These are phyloP conservation scores for Hypoxylon sp. DNA, from an alignment of 2,329 filamentous ascomycete species.

Conservation along the genomic window DNA sequence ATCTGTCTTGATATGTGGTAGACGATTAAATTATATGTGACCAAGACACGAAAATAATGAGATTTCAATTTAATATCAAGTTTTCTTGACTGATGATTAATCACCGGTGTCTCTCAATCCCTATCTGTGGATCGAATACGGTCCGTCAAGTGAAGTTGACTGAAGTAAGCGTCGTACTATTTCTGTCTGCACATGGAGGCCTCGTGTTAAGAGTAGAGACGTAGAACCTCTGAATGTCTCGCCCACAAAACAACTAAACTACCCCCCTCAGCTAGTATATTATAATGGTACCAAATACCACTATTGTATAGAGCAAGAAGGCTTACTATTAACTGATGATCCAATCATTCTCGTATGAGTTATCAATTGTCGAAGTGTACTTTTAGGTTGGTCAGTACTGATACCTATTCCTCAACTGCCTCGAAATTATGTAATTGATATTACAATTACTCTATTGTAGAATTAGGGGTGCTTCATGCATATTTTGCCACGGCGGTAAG, in stretches of 20 bases:
- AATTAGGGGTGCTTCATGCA: no score
- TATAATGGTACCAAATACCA: background rate
- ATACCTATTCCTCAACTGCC: no score
- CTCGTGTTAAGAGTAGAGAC: background rate
- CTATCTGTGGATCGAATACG: background rate
- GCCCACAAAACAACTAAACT: background rate
- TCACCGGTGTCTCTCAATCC: conserved; percentile 5
- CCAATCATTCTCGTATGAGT: no score
- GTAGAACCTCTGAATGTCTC: background rate
- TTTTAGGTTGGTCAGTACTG: no score
- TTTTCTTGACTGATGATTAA: background rate
- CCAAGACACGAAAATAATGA: conserved; percentile 22
- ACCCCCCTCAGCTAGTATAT: no score
- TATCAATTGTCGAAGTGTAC: no score
- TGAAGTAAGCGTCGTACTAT: background rate
- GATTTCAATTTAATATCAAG: background rate
- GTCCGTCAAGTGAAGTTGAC: background rate
- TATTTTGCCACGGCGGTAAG: no score
- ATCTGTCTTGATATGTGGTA: conserved; percentile 25
- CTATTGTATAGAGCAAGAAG: background rate
- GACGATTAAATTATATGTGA: background rate
- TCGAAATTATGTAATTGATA: no score
- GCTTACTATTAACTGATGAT: background rate
- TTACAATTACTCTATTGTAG: no score
- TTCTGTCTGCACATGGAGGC: background rate